Evolutionary conservation across 495 filamentous ascomycete genomes (phyloP), one percentile per base, ranked within the genome.

Genomic region (Entonaema liquescens): DNA sequence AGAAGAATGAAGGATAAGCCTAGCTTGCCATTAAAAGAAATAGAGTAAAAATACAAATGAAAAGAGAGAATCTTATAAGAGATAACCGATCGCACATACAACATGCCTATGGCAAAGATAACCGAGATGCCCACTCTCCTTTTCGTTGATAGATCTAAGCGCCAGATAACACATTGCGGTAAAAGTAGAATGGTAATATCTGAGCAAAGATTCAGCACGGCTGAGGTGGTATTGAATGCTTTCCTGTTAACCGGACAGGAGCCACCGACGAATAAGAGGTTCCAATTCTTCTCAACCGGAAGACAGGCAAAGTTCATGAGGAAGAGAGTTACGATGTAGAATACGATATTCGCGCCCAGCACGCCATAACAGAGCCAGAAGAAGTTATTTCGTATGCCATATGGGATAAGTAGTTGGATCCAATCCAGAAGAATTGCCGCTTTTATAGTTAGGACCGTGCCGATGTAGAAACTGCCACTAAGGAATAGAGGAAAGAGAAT

Each of bases 221-320:
- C 76, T 15, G 69, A 70, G 5, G 68, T 26, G 23, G 72, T 63
- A 23, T 72, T 64, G n/a, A 81, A 38, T 7, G 65, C 68, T 8
- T 44, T 29, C 1, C 63, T 62, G 55, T 79, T 70, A 23, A 78
- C 56, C n/a, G 50, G 50, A 36, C 62, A 71, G 21, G 68, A 66
- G 42, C 68, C 68, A 13, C 62, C 68, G 11, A 44, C 50, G 50
- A 57, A 71, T 50, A 60, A 35, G 23, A 58, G 62, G 42, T 71
- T 44, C 68, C 68, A 71, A 40, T 66, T 71, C 17, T 65, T 26
- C 62, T 73, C 25, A 19, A 65, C 62, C 21, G 84, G 84, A 0
- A 59, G 23, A 65, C 85, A 87, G 52, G 82, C 76, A 56, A 86
- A 83, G 17, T 82, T 79, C 6, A 78, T 77, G 6, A 82, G 74